Evolutionary conservation across 2,329 filamentous ascomycete species (phyloP).

Genomic region (Mycosphaerella arachidis): DNA sequence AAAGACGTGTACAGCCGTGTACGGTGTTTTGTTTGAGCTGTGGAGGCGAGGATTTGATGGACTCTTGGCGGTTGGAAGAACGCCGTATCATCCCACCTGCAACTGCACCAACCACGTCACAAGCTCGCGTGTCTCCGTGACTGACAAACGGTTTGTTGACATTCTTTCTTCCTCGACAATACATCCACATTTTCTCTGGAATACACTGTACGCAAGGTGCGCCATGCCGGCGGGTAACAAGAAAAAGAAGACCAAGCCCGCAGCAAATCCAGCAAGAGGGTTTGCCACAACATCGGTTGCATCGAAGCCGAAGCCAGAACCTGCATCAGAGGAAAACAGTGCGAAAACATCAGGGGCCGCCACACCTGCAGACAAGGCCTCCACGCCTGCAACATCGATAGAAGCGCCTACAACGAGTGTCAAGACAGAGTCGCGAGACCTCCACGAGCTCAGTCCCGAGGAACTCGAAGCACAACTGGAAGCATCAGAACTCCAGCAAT

Average conservation of each 20-base stretch:
- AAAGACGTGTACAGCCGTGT: not conserved
- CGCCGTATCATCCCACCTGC: not conserved
- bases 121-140: not conserved
- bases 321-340: conserved; percentile 26
- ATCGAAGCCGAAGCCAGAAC: conserved; percentile 57
- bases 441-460: conserved; percentile 67
- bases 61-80: not conserved
- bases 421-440: conserved; percentile 27
- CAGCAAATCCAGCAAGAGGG: conserved; percentile 80
- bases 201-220: not conserved
- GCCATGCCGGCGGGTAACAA: conserved; percentile 33
- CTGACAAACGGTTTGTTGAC: not conserved
- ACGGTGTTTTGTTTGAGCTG: not conserved
- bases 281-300: conserved; percentile 89
- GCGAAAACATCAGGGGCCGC: conserved; percentile 26
- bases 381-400: conserved; percentile 23
- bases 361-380: conserved; percentile 25
- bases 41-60: not conserved
- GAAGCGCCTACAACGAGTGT: conserved; percentile 12
- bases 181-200: not conserved
- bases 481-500: conserved; percentile 78
- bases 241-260: conserved; percentile 84
- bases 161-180: not conserved
- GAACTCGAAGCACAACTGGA: conserved; percentile 87
- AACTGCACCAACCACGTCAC: not conserved